These are phyloP conservation scores for Amaranthus palmeri DNA, from an alignment of 148 eudicot genomes.

Conservation along the genomic window DNA sequence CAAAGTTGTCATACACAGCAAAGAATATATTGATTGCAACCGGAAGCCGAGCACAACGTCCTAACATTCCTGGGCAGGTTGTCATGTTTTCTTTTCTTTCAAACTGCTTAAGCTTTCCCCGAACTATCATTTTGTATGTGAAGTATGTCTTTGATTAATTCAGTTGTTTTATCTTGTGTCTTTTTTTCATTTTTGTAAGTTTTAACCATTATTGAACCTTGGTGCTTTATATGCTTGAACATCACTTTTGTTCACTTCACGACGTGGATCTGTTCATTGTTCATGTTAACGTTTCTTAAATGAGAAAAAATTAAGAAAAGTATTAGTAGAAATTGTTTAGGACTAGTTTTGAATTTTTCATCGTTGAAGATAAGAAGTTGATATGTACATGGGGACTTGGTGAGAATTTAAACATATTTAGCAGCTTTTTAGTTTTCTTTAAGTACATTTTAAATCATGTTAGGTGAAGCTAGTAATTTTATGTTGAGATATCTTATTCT, in stretches of 20 bases:
- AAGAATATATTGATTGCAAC: conserved; percentile 92
- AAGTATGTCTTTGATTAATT: not conserved
- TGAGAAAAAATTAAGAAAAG: not conserved
- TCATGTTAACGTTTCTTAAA: not conserved
- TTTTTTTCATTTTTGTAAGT: not conserved
- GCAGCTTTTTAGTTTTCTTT: no score
- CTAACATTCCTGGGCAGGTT: conserved; percentile 79
- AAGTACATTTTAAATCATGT: no score
- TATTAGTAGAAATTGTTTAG: no score
- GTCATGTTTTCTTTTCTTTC: conserved; percentile 3
- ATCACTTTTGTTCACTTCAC: no score
- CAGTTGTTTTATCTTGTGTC: not conserved
- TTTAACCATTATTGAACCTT: not conserved
- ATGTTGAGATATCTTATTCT: no score
- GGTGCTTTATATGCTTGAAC: no score
- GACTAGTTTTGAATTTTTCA: no score
- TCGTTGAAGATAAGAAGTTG: no score
- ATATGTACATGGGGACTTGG: no score
- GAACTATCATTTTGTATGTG: not conserved
- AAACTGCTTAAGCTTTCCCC: not conserved
- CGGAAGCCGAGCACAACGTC: conserved; percentile 86
- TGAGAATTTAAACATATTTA: no score
- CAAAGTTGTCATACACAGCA: conserved; percentile 77
- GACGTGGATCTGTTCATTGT: no score
- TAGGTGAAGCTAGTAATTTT: no score